Evolutionary conservation across 805 yeast genomes (phyloP), one percentile per base, ranked within the genome.

Genomic region (Clavispora carvajalis): DNA sequence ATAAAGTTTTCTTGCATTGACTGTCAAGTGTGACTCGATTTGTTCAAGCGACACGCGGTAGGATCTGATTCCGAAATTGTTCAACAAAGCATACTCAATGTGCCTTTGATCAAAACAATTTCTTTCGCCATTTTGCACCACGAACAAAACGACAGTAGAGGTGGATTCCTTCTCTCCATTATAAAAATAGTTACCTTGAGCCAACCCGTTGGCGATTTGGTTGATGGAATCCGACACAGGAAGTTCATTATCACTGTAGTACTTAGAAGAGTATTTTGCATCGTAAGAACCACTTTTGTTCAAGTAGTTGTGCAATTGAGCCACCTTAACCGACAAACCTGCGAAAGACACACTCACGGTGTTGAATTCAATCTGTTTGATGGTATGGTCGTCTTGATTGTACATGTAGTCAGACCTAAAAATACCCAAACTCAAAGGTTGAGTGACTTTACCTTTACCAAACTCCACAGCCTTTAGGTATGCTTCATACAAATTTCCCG

Each of bases 321-420:
- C 85, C 19, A 87, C 91, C 57, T 82, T 85, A 11, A 88, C 60
- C 2, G 95, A 82, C 41, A 93, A 69, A 0, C 95, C 98, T 16
- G 95, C 96, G 67, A 93, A 93, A 1, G 97, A 90, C 3, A 91
- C 96, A 53, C 96, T 85, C 3, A 93, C 87, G 1, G 99, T 90
- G 63, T 93, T 93, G 67, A 91, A 91, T 60, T 93, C 99, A 38
- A 93, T 93, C 62, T 93, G 99, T 57, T 91, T 90, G 54, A 91
- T 83, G 11, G 62, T 62, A 37, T 65, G 63, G 6, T 59, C 56
- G 17, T 63, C 59, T 30, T 73, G 70, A n/a, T 74, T 58, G 42
- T 60, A 56, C 80, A 93, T 79, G 55, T 91, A 93, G 57, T 93
- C 99, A 0, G 95, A 83, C 59, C 99, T 76, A 60, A 89, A 90